Base-by-base conservation (phyloP, 2,329 filamentous ascomycete species). In the Metarhizium guizhouense region DNA sequence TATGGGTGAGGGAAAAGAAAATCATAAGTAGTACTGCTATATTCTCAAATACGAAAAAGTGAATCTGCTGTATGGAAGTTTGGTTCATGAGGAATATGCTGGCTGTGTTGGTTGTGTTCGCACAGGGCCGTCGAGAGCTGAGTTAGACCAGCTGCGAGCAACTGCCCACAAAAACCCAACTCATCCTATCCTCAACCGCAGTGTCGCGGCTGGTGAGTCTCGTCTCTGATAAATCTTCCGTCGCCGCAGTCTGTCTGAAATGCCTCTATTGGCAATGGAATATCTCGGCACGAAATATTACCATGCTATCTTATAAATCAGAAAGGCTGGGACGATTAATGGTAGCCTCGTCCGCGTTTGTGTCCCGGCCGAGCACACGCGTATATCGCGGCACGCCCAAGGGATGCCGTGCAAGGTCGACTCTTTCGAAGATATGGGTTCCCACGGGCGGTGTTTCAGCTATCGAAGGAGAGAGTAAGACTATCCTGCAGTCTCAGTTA, bases 381-480 rank as follows among this genome's bases (percentile, higher is more conserved):
- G 64, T 64, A 38, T 57, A 56, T 50, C 56, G 62, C 34, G 25
- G 40, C 30, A 25, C 20, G n/a, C 43, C 18, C 3, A 51, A 29
- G 18, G 51, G 45, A 1, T 7, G 40, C 8, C 47, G 56, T 47
- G n/a, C 14, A 52, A 67, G 70, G 48, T 69, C 67, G 40, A 69
- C 66, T 47, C 70, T 93, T 10, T 93, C 90, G 3, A 84, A 77
- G 49, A 81, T 91, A 70, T 96, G 92, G 90, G 78, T 85, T 32
- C 90, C 91, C 2, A 88, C 86, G 1, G 85, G 86, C 47, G 85
- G 87, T 7, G 82, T 88, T 54, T 76, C 84, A 57, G 74, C 76
- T 45, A 74, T 74, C 30, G 73, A 80, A 47, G 75, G 78, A 53
- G 82, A 82, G 71, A 75, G 80, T 82, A 65, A 61, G 67, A 51